Percentiles rank a stretch among this genome's conserved stretches.
These are phyloP conservation scores for Knufia petricola DNA, from an alignment of 2,329 filamentous ascomycete genomes.

Conservation along the genomic window DNA sequence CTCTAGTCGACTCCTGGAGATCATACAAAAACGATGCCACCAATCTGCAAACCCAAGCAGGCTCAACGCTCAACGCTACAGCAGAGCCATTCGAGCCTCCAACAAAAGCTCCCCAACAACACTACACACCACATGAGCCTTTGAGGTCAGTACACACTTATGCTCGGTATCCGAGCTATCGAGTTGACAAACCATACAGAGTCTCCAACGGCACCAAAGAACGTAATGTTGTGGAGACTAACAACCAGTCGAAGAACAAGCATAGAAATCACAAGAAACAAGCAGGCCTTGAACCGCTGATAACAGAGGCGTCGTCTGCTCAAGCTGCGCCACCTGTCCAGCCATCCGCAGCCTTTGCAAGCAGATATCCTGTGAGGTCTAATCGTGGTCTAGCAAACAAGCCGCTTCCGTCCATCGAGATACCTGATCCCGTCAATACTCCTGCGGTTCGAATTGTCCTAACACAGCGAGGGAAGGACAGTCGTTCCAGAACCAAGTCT, in stretches of 20 bases:
- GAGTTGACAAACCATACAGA: slow-evolving; percentile 23
- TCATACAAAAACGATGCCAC: slow-evolving; percentile 16
- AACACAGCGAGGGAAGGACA: slow-evolving; percentile 3
- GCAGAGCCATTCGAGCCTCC: not conserved
- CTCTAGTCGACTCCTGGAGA: slow-evolving; percentile 22
- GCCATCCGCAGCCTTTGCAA: not conserved
- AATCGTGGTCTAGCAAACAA: slow-evolving; percentile 3
- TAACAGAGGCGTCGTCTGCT: not conserved
- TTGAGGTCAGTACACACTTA: slow-evolving; percentile 21
- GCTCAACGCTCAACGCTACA: slow-evolving; percentile 2
- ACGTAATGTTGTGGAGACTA: slow-evolving; percentile 11
- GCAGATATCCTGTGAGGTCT: slow-evolving; percentile 2
- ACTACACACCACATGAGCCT: slow-evolving; percentile 12
- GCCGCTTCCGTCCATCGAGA: slow-evolving; percentile 13
- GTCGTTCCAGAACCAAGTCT: slow-evolving; percentile 6
- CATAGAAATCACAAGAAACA: not conserved
- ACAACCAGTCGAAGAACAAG: not conserved
- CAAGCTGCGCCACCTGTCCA: not conserved
- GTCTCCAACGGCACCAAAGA: slow-evolving; percentile 13
- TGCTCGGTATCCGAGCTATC: slow-evolving; percentile 21
- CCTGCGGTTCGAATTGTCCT: not conserved
- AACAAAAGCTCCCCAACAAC: not conserved
- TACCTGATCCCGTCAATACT: not conserved
- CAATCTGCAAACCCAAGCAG: slow-evolving; percentile 13
- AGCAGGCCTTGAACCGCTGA: not conserved